Conservation (phyloP, 352 stramenopile genomes). For the Globisporangium polare region DNA sequence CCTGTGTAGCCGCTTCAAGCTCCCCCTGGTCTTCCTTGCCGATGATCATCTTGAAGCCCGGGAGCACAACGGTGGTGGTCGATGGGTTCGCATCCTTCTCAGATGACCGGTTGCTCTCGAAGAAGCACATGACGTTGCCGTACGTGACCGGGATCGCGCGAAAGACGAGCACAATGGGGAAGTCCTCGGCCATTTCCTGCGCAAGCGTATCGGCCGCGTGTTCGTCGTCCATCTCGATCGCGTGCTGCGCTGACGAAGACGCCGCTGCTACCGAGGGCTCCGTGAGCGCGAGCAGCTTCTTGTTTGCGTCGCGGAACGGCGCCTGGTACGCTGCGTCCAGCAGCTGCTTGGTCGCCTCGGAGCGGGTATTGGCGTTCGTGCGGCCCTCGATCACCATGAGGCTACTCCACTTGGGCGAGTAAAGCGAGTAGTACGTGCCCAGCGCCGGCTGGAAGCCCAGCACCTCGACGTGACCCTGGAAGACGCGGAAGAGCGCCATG, state of each 20-base stretch:
- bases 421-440: constrained; percentile 74
- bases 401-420: constrained; percentile 82
- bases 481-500: constrained; percentile 73
- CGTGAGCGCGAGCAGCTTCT: constrained; percentile 37
- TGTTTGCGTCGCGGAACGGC: constrained; percentile 43
- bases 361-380: constrained; percentile 22
- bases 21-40: constrained; percentile 40
- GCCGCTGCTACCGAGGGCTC: constrained; percentile 22
- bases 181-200: constrained; percentile 49
- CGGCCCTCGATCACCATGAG: constrained; percentile 50
- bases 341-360: constrained; percentile 5
- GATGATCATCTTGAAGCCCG: constrained; percentile 81
- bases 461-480: constrained; percentile 71
- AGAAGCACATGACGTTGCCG: constrained; percentile 77
- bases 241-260: background rate
- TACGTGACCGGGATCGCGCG: constrained; percentile 56
- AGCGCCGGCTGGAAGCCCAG: constrained; percentile 63
- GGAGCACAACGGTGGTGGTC: constrained; percentile 34
- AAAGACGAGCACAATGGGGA: constrained; percentile 73
- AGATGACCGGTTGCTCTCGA: constrained; percentile 32
- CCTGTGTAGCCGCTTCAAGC: constrained; percentile 1
- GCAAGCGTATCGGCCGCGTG: constrained; percentile 64
- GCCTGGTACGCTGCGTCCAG: constrained; percentile 46
- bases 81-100: constrained; percentile 11
- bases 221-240: constrained; percentile 63